Evolutionary conservation across 805 yeast genomes (phyloP), one percentile per base, ranked within the genome.

Genomic region (Wickerhamiella qilinensis): DNA sequence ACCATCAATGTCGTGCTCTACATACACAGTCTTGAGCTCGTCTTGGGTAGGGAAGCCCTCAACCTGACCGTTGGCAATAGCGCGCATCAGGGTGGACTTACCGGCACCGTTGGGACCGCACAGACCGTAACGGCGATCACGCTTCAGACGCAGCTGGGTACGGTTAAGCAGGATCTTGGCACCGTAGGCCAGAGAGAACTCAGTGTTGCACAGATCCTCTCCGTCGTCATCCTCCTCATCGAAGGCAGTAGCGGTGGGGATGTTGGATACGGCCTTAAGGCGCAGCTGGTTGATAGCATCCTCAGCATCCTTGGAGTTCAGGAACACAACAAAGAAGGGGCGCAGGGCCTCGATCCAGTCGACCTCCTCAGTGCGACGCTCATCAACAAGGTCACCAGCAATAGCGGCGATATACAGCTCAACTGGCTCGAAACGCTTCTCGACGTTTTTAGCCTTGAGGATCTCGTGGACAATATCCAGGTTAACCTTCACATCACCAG

Each of bases 71-170:
- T 84, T 83, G 53, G 94, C 94, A 67, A 83, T 77, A 55, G 94
- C 93, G 72, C 93, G 79, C 93, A 91, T 86, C 65, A 86, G 76
- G 53, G 97, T 88, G 52, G 97, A 88, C 70, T 88, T 88, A 81
- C 97, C 97, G 63, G 97, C 94, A 83, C 97, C 97, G 72, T 86
- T 86, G 64, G 97, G 96, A 71, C 97, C 97, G 73, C 91, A 80
- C 20, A 50, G 71, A 88, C 98, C 98, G 68, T 91, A 91, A 74
- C 98, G 83, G 73, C 96, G 86, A 71, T 81, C 91, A 73, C 94
- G 80, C 59, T 56, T 56, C 64, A 91, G 80, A 72, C 98, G 85
- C 65, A 91, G 77, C 73, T 88, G 96, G 55, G 98, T 91, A 71
- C 91, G 88, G 88, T 91, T 91, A 69, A 91, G 84, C 72, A 91